Conservation (phyloP, 306 rosid species). For the Cucurbita maxima region DNA sequence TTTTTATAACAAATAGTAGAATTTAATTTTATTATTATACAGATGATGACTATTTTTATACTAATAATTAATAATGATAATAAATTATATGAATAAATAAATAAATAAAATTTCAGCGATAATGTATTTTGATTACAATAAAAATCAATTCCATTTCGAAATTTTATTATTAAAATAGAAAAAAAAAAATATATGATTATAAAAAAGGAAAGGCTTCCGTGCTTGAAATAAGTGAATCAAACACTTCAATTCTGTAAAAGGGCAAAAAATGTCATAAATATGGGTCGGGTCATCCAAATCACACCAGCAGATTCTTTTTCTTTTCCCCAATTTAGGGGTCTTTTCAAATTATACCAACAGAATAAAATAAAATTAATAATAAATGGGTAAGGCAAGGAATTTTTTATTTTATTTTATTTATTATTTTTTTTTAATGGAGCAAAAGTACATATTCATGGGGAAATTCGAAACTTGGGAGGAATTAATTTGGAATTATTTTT, state of each 20-base stretch:
- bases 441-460: neutral
- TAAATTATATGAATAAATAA: too few relatives aligned
- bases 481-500: too few relatives aligned
- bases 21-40: neutral
- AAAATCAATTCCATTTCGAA: too few relatives aligned
- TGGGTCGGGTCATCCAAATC: too few relatives aligned
- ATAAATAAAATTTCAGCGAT: too few relatives aligned
- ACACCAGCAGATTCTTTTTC: too few relatives aligned
- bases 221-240: neutral
- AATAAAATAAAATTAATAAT: neutral
- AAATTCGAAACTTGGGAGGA: neutral
- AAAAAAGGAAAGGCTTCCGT: neutral
- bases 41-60: too few relatives aligned
- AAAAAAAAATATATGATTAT: neutral
- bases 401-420: too few relatives aligned
- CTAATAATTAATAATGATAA: too few relatives aligned
- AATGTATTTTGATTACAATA: too few relatives aligned
- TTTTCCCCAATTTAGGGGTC: neutral
- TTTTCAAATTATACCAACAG: neutral
- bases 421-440: too few relatives aligned
- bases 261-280: neutral
- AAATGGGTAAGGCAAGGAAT: neutral
- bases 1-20: neutral
- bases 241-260: neutral
- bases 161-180: too few relatives aligned